Conservation (phyloP, 805 yeast genomes). For the Ogataea salicorniae region DNA sequence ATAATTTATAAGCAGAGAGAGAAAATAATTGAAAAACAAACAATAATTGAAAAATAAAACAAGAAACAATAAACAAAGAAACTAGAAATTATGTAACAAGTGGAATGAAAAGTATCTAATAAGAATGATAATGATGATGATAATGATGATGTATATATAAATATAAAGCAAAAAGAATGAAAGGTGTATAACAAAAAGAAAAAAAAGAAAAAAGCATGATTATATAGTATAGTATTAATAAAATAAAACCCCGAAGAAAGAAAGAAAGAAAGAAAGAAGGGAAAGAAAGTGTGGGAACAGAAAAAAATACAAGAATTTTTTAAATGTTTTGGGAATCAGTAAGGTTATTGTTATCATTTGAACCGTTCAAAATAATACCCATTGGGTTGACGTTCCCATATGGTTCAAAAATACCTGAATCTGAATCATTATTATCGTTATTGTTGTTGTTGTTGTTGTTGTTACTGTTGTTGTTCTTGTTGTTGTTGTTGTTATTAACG, state of each 20-base stretch:
- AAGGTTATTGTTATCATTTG: not conserved
- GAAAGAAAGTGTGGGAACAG: too few species aligned
- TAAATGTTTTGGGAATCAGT: not conserved
- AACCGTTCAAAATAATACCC: slow-evolving; percentile 16
- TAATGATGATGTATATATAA: not conserved
- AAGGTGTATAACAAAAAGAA: not conserved
- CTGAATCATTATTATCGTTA: slow-evolving; percentile 8
- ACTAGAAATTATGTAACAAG: not conserved
- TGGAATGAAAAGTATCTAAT: not conserved
- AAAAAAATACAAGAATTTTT: not conserved
- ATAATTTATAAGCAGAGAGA: not conserved
- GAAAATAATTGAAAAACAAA: not conserved
- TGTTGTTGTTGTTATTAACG: too few species aligned
- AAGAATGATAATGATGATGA: not conserved
- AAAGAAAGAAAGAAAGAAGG: too few species aligned
- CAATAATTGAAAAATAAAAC: not conserved
- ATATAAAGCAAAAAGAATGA: not conserved
- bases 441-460: not conserved
- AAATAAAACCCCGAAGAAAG: too few species aligned
- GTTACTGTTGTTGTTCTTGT: not conserved
- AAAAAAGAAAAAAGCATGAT: not conserved
- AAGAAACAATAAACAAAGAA: not conserved
- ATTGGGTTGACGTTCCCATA: slow-evolving; percentile 17
- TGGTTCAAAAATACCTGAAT: slow-evolving; percentile 15
- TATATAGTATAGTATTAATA: too few species aligned